Base-by-base conservation (phyloP, 2,329 filamentous ascomycete genomes). In the Mycogone perniciosa region DNA sequence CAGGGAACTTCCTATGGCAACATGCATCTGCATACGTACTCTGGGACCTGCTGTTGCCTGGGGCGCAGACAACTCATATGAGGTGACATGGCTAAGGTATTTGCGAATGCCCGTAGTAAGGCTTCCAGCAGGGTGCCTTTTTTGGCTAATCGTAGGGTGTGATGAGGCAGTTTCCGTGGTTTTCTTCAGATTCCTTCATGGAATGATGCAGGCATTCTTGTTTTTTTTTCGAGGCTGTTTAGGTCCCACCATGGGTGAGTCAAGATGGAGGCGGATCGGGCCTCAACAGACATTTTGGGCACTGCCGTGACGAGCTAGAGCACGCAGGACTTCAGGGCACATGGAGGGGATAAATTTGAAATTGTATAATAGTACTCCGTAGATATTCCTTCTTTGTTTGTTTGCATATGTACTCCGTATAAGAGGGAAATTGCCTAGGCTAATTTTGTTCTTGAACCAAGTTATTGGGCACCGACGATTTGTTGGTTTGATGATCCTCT, bases 201-300 rank as follows among this genome's bases (percentile, higher is more conserved):
- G 45, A 52, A 30, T 30, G 11, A 39, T 41, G 50, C 41, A 48
- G 50, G 35, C 20, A 38, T 20, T 40, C 33, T 29, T 11, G n/a
- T 44, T 31, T 48, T 29, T 20, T 20, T 20, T 20, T 20, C 26
- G 27, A 48, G 34, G 41, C 13, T 45, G 43, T 31, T 45, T 29
- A 4, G 30, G 43, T 34, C 31, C 43, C 43, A 45, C 43, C n/a
- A 26, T 29, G 43, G 30, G 31, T 52, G 45, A 52, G 50, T 52
- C 41, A 48, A 52, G 34, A 31, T 31, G 37, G 30, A 8, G 7
- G 20, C 45, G 1, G 45, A 46, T 52, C 44, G 45, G 50, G 50
- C 50, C 45, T 33, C 50, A 52, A 52, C 44, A 46, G 40, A 48
- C 20, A 38, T 38, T 35, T 45, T 44, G 50, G 50, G 50, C 50